These are phyloP conservation scores for Metarhizium album DNA, from an alignment of 2,329 filamentous ascomycete species.

Conservation along the genomic window DNA sequence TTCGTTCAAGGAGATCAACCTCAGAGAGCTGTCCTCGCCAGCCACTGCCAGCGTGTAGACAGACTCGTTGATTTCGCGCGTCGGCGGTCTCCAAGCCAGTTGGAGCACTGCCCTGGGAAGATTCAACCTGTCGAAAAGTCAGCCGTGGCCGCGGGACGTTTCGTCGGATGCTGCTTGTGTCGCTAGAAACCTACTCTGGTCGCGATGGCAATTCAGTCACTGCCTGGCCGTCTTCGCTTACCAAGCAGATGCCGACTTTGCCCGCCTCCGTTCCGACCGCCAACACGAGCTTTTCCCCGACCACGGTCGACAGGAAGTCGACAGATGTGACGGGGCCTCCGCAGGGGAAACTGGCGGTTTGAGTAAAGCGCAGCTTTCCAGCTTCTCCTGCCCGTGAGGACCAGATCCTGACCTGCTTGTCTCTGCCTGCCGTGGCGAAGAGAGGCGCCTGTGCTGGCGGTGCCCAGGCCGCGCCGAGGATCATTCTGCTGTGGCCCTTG, in stretches of 20 bases:
- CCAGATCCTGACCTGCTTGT: constrained; percentile 77
- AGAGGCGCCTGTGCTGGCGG: constrained; percentile 43
- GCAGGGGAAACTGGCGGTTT: constrained; percentile 41
- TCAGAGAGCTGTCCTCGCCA: constrained; percentile 50
- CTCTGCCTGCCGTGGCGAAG: constrained; percentile 84
- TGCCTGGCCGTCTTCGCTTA: constrained; percentile 31
- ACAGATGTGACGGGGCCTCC: constrained; percentile 59
- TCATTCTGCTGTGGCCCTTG: constrained; percentile 88
- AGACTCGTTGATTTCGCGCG: constrained; percentile 16
- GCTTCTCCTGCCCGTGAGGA: constrained; percentile 20
- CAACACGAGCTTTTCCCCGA: constrained; percentile 28
- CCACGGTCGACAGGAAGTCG: constrained; percentile 42
- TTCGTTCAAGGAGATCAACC: constrained; percentile 39
- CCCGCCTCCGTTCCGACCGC: constrained; percentile 50
- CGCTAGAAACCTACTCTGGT: constrained; percentile 26
- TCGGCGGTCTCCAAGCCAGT: constrained; percentile 60
- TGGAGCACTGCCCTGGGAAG: constrained; percentile 57
- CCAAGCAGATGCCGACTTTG: constrained; percentile 29
- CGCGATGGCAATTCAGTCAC: constrained; percentile 23
- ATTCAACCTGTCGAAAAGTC: constrained; percentile 15
- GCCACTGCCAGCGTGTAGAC: constrained; percentile 38
- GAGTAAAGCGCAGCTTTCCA: constrained; percentile 32
- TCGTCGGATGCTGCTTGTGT: background rate
- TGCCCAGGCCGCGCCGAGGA: constrained; percentile 79
- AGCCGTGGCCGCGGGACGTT: constrained; percentile 8